Evolutionary conservation across 352 stramenopile species (phyloP).

Genomic region (Salisapilia sapeloensis): DNA sequence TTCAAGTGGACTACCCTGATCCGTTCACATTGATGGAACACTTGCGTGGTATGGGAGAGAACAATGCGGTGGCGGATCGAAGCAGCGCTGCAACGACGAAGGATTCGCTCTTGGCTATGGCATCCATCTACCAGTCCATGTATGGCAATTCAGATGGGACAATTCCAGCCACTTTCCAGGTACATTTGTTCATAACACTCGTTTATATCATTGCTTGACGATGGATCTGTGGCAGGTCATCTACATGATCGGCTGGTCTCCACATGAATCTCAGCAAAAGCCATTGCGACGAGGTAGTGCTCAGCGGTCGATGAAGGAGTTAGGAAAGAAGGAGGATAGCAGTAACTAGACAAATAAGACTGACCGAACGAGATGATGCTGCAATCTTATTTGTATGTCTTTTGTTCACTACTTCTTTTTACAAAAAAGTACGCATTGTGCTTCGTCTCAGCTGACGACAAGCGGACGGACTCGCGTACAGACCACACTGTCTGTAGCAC

Average conservation of each 20-base stretch:
- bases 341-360: too few relatives aligned
- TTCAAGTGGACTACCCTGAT: conserved; percentile 89
- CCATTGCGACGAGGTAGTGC: conserved; percentile 72
- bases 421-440: conserved; percentile 1
- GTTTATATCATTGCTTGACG: not conserved
- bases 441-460: conserved; percentile 1
- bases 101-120: conserved; percentile 88
- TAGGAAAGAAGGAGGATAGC: conserved; percentile 12
- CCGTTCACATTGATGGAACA: conserved; percentile 94
- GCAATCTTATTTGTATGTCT: too few relatives aligned
- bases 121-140: conserved; percentile 91
- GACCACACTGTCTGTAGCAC: conserved; percentile 10
- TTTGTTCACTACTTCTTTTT: conserved; percentile 3
- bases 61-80: conserved; percentile 71
- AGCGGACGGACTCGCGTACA: conserved; percentile 5
- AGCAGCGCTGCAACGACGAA: conserved; percentile 43
- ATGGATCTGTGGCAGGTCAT: conserved; percentile 58
- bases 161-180: conserved; percentile 91
- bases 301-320: conserved; percentile 60
- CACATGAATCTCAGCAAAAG: conserved; percentile 89
- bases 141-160: conserved; percentile 75
- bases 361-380: too few relatives aligned
- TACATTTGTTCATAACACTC: conserved; percentile 5
- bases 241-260: conserved; percentile 97
- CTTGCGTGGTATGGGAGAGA: conserved; percentile 91